phyloP scores from a whole-genome alignment of 2,329 filamentous ascomycete species.

The Fusarium metavorans region DNA sequence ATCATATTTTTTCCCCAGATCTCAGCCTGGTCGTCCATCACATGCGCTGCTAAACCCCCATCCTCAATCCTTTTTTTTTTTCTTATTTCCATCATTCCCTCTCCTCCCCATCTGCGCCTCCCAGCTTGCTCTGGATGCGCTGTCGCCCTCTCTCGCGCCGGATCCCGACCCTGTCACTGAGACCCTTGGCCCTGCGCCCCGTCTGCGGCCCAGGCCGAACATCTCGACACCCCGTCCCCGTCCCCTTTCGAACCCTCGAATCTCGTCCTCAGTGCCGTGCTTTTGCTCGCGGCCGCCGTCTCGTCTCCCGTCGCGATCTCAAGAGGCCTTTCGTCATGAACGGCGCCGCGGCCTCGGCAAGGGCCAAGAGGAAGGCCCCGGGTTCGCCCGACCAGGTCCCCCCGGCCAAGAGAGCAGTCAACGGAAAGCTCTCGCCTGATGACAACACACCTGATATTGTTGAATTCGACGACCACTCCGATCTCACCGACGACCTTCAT shows the following conservation, averaged over 20 bases:
- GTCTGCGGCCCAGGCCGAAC: constrained; percentile 19
- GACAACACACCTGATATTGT: constrained; percentile 62
- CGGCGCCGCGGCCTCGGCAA: constrained; percentile 53
- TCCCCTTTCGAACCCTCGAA: constrained; percentile 26
- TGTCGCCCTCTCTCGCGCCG: constrained; percentile 39
- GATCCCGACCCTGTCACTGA: constrained; percentile 28
- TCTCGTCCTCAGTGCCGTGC: constrained; percentile 7
- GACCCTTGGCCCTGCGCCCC: constrained; percentile 39
- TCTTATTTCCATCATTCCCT: constrained; percentile 19
- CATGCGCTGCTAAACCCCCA: constrained; percentile 48
- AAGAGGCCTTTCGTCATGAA: constrained; percentile 54
- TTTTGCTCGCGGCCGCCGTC: constrained; percentile 18
- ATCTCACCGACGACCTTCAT: constrained; percentile 55
- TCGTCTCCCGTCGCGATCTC: constrained; percentile 7
- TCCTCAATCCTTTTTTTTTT: constrained; percentile 20
- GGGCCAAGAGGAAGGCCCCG: constrained; percentile 66
- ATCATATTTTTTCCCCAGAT: constrained; percentile 45
- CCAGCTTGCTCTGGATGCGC: constrained; percentile 41
- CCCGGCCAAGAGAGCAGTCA: constrained; percentile 53
- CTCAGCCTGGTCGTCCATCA: constrained; percentile 45
- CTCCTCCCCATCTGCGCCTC: constrained; percentile 19
- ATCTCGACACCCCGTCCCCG: constrained; percentile 13
- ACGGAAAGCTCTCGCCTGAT: constrained; percentile 62
- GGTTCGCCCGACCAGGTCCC: constrained; percentile 54
- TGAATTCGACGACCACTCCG: constrained; percentile 56